Conservation (phyloP, 345 rosid genomes). For the Punica granatum region DNA sequence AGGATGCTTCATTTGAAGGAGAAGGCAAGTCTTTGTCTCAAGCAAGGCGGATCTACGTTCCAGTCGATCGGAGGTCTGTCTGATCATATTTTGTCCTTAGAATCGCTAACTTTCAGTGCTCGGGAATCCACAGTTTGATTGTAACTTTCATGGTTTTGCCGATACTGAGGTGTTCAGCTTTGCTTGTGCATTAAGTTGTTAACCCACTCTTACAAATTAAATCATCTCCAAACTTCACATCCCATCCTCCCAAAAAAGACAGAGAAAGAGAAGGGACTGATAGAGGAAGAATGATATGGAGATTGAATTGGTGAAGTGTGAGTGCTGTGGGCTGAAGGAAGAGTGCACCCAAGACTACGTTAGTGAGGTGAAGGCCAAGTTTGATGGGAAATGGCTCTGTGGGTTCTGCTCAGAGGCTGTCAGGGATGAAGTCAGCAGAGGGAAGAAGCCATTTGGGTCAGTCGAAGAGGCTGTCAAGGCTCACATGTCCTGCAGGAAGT, state of each 20-base stretch:
- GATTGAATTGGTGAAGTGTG: conserved; percentile 76
- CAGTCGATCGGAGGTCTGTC: conserved; percentile 5
- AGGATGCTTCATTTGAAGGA: conserved; percentile 15
- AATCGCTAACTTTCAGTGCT: not conserved
- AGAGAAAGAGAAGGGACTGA: not conserved
- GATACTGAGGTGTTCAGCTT: not conserved
- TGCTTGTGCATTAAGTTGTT: too few relatives aligned
- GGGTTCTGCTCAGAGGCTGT: conserved; percentile 97
- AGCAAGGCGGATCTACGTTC: conserved; percentile 18
- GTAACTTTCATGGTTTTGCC: not conserved
- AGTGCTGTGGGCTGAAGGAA: conserved; percentile 85
- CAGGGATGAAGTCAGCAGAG: conserved; percentile 56
- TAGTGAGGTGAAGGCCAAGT: conserved; percentile 57
- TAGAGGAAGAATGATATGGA: conserved; percentile 37
- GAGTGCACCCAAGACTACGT: conserved; percentile 89
- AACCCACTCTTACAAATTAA: not conserved
- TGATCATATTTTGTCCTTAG: not conserved
- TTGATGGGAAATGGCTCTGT: conserved; percentile 90
- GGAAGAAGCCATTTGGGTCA: conserved; percentile 23
- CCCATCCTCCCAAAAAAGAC: not conserved
- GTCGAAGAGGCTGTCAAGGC: conserved; percentile 87
- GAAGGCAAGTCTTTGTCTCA: conserved; percentile 5
- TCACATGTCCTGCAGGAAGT: conserved; percentile 86
- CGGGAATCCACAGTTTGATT: not conserved
- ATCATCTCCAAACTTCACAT: not conserved